Base-by-base conservation (phyloP, 2,329 filamentous ascomycete species). In the Furcasterigmium furcatum region DNA sequence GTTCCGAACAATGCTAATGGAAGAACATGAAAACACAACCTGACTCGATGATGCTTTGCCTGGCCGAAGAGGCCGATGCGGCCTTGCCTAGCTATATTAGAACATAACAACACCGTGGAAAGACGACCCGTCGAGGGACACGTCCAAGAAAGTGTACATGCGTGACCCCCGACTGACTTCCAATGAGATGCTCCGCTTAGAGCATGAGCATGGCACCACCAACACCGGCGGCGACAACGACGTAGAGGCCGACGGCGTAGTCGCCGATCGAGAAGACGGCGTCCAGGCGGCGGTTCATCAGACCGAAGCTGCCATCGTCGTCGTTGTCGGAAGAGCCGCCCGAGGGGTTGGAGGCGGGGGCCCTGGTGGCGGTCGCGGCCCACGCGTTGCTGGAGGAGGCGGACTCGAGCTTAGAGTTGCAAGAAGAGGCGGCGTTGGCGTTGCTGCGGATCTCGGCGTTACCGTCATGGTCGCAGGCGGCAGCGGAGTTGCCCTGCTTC, bases 391-490 rank as follows among this genome's bases (percentile, higher is more conserved):
- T 73, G 25, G 79, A 70, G 56, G 83, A 85, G 47, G 86, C 88
- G 52, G 81, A 74, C 27, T 71, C 67, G 47, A 94, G 69, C 46
- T 85, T 72, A 40, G 66, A 57, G 43, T 68, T 62, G 76, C 88
- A 92, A 46, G 64, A 65, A 22, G 70, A 67, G 13, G 76, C 67
- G 27, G 71, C 69, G 39, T 67, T 58, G 40, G 73, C 62, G 42
- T 71, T 59, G 48, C 72, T 63, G 64, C 77, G 76, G 45, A 77
- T 70, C 47, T 71, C 70, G 41, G 85, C 88, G 56, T 82, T 71
- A 56, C 87, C 85, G 47, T 77, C 71, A 68, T 91, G 91, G 72
- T 82, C 74, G 63, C 88, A 95, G 25, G 88, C 84, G 45, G 69
- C 68, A 21, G 70, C 61, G 41, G 68, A 66, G 50, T 73, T 73